These are phyloP conservation scores for Albophoma yamanashiensis DNA, from an alignment of 2,329 filamentous ascomycete genomes.

Conservation along the genomic window DNA sequence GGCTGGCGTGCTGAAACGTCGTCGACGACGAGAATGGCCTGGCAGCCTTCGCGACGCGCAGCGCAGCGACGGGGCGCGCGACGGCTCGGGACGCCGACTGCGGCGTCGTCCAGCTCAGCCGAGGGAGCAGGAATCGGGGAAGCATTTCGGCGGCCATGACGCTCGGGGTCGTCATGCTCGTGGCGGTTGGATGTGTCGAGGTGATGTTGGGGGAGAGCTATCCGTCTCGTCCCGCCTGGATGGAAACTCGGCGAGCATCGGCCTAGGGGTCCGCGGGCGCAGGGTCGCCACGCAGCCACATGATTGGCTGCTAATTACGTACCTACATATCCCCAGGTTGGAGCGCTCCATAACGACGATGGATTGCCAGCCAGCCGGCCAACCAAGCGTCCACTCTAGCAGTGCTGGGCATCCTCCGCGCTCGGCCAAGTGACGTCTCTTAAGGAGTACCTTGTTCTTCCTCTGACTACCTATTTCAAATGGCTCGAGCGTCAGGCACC, in stretches of 20 bases:
- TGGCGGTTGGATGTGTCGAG: not conserved
- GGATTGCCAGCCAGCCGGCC: not conserved
- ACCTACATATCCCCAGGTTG: not conserved
- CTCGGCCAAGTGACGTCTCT: too few species aligned
- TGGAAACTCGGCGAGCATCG: not conserved
- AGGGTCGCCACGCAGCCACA: conserved; percentile 5
- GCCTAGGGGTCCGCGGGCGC: not conserved
- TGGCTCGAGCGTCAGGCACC: too few species aligned
- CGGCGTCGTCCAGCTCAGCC: conserved; percentile 38
- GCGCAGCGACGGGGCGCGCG: conserved; percentile 9
- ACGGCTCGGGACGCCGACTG: conserved; percentile 12
- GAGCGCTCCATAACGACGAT: not conserved
- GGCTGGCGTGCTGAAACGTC: not conserved
- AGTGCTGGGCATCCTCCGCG: too few species aligned
- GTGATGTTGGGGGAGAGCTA: not conserved
- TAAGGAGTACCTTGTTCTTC: too few species aligned
- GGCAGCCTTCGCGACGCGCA: conserved; percentile 6
- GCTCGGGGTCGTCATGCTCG: conserved; percentile 16
- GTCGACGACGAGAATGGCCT: not conserved
- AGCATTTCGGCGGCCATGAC: conserved; percentile 26
- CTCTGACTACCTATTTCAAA: too few species aligned
- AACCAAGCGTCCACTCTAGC: not conserved
- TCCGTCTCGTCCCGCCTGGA: not conserved
- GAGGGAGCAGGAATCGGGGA: conserved; percentile 43
- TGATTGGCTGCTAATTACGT: conserved; percentile 3